Conservation (phyloP, 768 basidiomycete species). For the Brasilioporus rufonigricans region DNA sequence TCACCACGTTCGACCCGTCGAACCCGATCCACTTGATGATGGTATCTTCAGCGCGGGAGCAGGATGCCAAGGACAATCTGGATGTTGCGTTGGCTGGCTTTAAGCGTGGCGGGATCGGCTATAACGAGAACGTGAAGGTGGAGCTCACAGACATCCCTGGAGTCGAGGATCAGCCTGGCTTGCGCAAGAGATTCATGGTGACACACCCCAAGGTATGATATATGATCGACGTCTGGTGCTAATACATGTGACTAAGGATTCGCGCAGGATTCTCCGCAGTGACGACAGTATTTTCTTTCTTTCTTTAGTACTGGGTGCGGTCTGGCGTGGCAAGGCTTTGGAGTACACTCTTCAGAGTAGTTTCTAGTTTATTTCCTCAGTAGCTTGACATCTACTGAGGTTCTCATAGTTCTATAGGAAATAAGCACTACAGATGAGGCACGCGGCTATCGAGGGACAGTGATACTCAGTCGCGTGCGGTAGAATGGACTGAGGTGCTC, state of each 20-base stretch:
- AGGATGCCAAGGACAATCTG: background rate
- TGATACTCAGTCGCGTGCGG: too few species aligned
- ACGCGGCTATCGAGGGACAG: too few species aligned
- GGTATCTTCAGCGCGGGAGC: background rate
- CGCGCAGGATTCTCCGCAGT: background rate
- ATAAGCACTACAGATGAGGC: too few species aligned
- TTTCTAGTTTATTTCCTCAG: too few species aligned
- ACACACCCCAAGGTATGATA: too few species aligned
- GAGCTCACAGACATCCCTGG: background rate
- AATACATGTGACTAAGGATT: too few species aligned
- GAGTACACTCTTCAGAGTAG: too few species aligned
- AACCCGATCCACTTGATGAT: constrained; percentile 5
- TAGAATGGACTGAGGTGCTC: too few species aligned
- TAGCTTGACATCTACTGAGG: too few species aligned
- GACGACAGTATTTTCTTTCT: background rate
- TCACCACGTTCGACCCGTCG: constrained; percentile 6
- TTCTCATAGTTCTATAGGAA: too few species aligned
- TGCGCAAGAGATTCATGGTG: constrained; percentile 3
- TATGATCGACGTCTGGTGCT: background rate
- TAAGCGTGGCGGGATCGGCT: background rate
- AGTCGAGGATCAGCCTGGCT: background rate
- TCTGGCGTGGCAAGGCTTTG: background rate
- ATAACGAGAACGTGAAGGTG: background rate
- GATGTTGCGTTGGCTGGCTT: background rate
- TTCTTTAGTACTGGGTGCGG: background rate